Base-by-base conservation (phyloP, 495 filamentous ascomycete species). In the Arthonia radiata region DNA sequence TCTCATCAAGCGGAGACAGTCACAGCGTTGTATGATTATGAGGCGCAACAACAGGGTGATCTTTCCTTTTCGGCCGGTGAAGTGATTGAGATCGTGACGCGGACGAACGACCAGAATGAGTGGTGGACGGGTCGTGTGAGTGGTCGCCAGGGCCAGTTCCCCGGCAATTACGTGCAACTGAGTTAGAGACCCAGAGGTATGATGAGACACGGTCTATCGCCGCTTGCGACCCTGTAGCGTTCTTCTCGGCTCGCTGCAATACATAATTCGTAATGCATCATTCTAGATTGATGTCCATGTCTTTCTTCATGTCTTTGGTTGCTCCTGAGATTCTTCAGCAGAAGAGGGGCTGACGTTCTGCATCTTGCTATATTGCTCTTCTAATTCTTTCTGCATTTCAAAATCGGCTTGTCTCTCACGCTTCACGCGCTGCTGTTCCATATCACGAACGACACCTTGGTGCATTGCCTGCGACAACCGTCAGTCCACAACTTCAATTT, bases 21-120 rank as follows among this genome's bases (percentile, higher is more conserved):
- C 26, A 52, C 48, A 18, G 49, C 49, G 13, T 29, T 53, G 16
- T 97, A 93, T 40, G 86, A 94, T 43, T 99, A 91, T 42, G 77
- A 92, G 34, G 86, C 86, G 12, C 81, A 93, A 40, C 82, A 82
- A 2, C 82, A 90, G 30, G 80, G 81, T 1, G 86, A 99, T 44
- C 56, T 99, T 28, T 89, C 75, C 40, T 99, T 99, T 43, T 64
- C 58, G 3, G 67, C 78, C 1, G 89, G 86, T 3, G 89, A 99
- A 32, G 52, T 76, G 15, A 94, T 99, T 38, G 81, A 93, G 45
- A 78, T 99, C 31, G 44, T 78, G 8, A 56, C 60, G 33, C 58
- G 76, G 24, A 91, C 81, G 8, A 54, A 55, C 10, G 91, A 89
- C 35, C 73, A 75, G 26, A 91, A 99, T 38, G 86, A 94, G 48